A percentile compares a stretch with the other conserved stretches of the same genome.
phyloP scores from a whole-genome alignment of 768 basidiomycete species.

The Phylloporus sp. region DNA sequence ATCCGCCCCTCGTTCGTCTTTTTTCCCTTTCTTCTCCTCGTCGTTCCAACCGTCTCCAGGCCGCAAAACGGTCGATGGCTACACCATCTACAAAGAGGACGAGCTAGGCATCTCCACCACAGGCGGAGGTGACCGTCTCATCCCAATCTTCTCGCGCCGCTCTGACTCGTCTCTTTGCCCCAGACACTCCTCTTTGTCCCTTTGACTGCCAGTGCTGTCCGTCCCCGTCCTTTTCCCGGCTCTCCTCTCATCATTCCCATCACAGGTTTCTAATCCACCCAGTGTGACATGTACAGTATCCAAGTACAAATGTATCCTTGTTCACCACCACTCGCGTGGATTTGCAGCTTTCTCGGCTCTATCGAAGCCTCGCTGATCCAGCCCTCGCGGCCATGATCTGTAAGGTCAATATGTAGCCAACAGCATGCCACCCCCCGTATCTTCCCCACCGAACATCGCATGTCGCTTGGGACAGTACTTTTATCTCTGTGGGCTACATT shows the following conservation, averaged over 20 bases:
- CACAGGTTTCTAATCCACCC: slow-evolving; percentile 24
- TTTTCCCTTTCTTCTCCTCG: slow-evolving; percentile 2
- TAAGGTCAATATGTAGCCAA: slow-evolving; percentile 65
- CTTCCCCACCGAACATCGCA: slow-evolving; percentile 20
- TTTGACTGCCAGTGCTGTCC: slow-evolving; percentile 88
- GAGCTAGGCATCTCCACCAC: slow-evolving; percentile 66
- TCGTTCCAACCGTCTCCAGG: slow-evolving; percentile 40
- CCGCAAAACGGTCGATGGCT: slow-evolving; percentile 76
- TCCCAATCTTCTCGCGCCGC: slow-evolving; percentile 8
- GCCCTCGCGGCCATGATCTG: slow-evolving; percentile 38
- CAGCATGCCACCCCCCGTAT: slow-evolving; percentile 27
- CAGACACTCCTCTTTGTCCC: slow-evolving; percentile 81
- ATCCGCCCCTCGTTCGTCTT: slow-evolving; percentile 55
- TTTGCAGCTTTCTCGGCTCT: slow-evolving; percentile 37
- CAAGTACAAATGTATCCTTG: background rate
- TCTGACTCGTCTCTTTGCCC: slow-evolving; percentile 20
- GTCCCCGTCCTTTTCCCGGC: slow-evolving; percentile 25
- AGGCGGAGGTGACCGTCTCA: slow-evolving; percentile 59
- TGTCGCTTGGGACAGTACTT: slow-evolving; percentile 19
- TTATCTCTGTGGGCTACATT: slow-evolving; percentile 21
- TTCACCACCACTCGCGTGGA: background rate
- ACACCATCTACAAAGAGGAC: slow-evolving; percentile 72
- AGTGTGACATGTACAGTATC: background rate
- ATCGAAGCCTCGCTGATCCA: slow-evolving; percentile 49
- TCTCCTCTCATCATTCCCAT: background rate